Percentiles rank a stretch among this genome's conserved stretches.
phyloP scores from a whole-genome alignment of 805 yeast species.

The Teunomyces funiuensis region DNA sequence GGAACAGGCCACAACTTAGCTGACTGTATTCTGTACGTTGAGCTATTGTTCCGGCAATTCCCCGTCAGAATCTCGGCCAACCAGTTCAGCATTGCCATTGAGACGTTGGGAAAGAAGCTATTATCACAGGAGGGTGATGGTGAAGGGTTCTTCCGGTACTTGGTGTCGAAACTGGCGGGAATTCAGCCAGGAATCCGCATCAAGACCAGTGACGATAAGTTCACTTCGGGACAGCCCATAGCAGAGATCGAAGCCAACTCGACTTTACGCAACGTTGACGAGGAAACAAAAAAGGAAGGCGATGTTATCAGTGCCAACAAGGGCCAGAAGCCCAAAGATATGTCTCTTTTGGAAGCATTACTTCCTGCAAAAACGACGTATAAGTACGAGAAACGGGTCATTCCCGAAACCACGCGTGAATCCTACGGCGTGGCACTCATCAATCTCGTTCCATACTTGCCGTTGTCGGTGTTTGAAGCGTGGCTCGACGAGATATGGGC shows the following conservation, averaged over 20 bases:
- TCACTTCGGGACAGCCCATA: constrained; percentile 40
- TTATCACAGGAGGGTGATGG: constrained; percentile 23
- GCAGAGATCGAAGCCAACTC: constrained; percentile 37
- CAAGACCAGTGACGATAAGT: constrained; percentile 10
- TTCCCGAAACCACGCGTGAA: constrained; percentile 46
- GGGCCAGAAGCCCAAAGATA: constrained; percentile 33
- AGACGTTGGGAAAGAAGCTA: constrained; percentile 48
- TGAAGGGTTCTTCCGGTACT: constrained; percentile 40
- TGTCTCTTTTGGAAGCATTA: constrained; percentile 16
- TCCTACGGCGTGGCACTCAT: constrained; percentile 49
- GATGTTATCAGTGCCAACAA: constrained; percentile 32
- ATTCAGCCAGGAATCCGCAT: constrained; percentile 32
- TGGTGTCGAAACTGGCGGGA: constrained; percentile 42
- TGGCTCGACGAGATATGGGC: constrained; percentile 51
- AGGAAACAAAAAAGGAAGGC: constrained; percentile 13
- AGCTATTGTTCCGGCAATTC: constrained; percentile 51
- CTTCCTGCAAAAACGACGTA: constrained; percentile 13
- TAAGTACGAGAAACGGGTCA: constrained; percentile 22
- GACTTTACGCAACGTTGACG: constrained; percentile 29
- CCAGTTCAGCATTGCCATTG: constrained; percentile 59
- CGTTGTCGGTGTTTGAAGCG: constrained; percentile 35
- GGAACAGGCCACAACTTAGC: constrained; percentile 15
- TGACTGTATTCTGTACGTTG: constrained; percentile 40
- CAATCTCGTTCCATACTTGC: constrained; percentile 53
- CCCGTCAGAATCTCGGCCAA: constrained; percentile 52